Conservation (phyloP, 208 protist genomes). For the Sergeia podlipaevii region DNA sequence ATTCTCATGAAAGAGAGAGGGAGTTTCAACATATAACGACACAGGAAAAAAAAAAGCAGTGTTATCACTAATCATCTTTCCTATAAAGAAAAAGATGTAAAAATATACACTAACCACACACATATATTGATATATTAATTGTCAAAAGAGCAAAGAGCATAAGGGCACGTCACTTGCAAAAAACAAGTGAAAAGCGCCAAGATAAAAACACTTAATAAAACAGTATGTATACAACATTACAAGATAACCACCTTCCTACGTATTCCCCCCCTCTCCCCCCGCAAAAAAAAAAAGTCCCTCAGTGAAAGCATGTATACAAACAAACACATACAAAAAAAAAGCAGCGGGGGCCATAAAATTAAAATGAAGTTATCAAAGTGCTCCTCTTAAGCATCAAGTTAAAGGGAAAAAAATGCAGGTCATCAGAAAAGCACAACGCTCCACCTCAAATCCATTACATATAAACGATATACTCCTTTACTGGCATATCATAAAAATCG, state of each 20-base stretch:
- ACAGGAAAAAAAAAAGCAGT: background rate
- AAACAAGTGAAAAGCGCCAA: background rate
- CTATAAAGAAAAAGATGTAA: constrained; percentile 3
- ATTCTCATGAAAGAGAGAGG: background rate
- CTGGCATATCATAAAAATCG: too few relatives aligned
- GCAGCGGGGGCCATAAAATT: too few relatives aligned
- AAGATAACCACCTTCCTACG: constrained; percentile 4
- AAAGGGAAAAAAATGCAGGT: constrained; percentile 15
- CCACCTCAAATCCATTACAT: background rate
- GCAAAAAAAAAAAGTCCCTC: too few relatives aligned
- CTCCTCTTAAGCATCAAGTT: constrained; percentile 23
- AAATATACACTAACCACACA: background rate
- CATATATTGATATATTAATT: too few relatives aligned
- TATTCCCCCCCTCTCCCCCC: constrained; percentile 14
- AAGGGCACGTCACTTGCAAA: too few relatives aligned
- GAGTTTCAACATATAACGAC: background rate
- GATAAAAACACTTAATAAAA: background rate
- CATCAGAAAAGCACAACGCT: constrained; percentile 8
- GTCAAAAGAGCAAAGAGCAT: too few relatives aligned
- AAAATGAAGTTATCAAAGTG: too few relatives aligned
- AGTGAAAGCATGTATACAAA: too few relatives aligned
- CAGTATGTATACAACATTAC: background rate
- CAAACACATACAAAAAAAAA: too few relatives aligned
- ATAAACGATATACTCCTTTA: too few relatives aligned
- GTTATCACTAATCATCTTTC: background rate